Percentiles rank a stretch among this genome's conserved stretches.
phyloP scores from a whole-genome alignment of 495 filamentous ascomycete genomes.

The Neurospora sp. region DNA sequence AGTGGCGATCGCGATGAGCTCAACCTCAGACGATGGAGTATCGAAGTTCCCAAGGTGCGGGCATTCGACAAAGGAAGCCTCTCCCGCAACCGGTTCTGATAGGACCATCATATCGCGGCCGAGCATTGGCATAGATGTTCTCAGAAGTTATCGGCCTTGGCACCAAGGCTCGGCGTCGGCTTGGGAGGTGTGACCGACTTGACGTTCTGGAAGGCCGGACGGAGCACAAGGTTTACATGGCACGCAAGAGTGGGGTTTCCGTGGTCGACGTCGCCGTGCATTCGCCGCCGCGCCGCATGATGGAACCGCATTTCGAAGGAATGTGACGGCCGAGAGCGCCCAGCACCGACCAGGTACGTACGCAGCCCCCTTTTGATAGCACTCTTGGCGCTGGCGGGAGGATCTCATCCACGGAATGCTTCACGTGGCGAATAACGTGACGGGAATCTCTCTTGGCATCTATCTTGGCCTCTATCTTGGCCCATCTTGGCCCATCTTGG shows the following conservation, averaged over 20 bases:
- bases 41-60: not conserved
- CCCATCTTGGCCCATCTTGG: not conserved
- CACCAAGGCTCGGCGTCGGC: not conserved
- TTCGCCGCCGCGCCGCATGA: not conserved
- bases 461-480: not conserved
- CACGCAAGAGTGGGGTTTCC: not conserved
- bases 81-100: not conserved
- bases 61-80: not conserved
- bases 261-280: not conserved
- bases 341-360: not conserved
- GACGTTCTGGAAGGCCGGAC: not conserved
- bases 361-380: not conserved
- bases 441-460: not conserved
- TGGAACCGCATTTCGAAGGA: not conserved
- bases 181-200: not conserved
- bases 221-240: not conserved
- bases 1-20: not conserved
- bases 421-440: conserved; percentile 6
- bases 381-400: conserved; percentile 1
- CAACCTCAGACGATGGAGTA: not conserved
- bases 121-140: not conserved
- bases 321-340: not conserved
- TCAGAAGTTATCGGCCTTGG: not conserved
- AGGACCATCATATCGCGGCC: not conserved
- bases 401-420: not conserved